Conservation (phyloP, 2,329 filamentous ascomycete genomes). For the Ophiocordyceps unilateralis region DNA sequence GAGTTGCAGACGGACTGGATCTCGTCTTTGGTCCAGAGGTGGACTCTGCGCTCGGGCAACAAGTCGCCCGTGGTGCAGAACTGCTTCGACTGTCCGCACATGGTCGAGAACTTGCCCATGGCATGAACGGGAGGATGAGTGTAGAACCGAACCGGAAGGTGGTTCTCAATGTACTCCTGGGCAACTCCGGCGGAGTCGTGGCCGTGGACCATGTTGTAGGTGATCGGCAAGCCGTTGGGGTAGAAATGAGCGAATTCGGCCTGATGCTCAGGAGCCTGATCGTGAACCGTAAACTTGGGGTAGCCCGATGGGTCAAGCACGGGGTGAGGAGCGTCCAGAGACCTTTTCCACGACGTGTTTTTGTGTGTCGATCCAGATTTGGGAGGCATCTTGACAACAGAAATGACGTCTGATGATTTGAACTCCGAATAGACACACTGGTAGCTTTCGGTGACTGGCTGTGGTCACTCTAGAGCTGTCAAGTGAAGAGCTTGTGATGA, state of each 20-base stretch:
- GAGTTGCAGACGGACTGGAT: conserved; percentile 22
- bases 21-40: conserved; percentile 22
- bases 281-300: conserved; percentile 8
- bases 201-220: conserved; percentile 16
- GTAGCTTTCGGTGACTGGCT: too few species aligned
- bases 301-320: conserved; percentile 5
- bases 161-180: conserved; percentile 17
- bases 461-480: too few species aligned
- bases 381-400: background rate
- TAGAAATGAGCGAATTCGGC: conserved; percentile 14
- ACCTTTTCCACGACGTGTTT: conserved; percentile 1
- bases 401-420: background rate
- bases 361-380: background rate
- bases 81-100: conserved; percentile 7
- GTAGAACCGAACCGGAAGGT: conserved; percentile 20
- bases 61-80: conserved; percentile 14
- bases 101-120: conserved; percentile 22
- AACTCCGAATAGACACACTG: too few species aligned
- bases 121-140: conserved; percentile 12
- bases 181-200: conserved; percentile 8
- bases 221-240: conserved; percentile 16
- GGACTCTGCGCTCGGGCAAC: conserved; percentile 10
- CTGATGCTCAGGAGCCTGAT: conserved; percentile 9
- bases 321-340: conserved; percentile 4
- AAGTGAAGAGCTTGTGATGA: too few species aligned